A percentile compares a stretch with the other conserved stretches of the same genome.
These are phyloP conservation scores for Pyrus communis DNA, from an alignment of 306 rosid genomes.

Conservation along the genomic window DNA sequence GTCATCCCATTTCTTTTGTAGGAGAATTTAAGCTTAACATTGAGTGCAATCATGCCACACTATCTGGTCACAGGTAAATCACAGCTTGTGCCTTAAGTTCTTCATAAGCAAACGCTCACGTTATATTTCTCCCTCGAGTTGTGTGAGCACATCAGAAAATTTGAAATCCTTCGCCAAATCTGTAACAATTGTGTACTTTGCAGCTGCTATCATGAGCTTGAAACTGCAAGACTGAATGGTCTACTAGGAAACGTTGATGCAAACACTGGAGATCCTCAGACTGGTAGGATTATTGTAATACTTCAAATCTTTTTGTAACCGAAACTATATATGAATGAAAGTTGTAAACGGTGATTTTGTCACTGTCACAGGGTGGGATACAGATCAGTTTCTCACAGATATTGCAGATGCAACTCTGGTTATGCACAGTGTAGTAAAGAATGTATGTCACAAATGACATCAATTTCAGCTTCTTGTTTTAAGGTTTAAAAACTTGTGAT, in stretches of 20 bases:
- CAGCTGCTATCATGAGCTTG: slow-evolving; percentile 95
- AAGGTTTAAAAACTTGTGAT: background rate
- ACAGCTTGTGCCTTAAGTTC: background rate
- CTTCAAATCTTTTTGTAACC: background rate
- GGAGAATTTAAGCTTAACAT: slow-evolving; percentile 90
- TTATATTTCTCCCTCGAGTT: slow-evolving; percentile 1
- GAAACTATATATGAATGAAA: background rate
- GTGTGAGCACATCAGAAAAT: background rate
- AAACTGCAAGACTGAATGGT: slow-evolving; percentile 90
- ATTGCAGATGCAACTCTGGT: slow-evolving; percentile 80
- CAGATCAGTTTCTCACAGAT: slow-evolving; percentile 90
- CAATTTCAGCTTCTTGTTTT: background rate
- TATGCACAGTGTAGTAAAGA: slow-evolving; percentile 76
- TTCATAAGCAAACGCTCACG: background rate
- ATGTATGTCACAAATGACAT: slow-evolving; percentile 33
- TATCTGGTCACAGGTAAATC: slow-evolving; percentile 90
- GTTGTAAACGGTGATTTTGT: background rate
- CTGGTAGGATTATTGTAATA: slow-evolving; percentile 34
- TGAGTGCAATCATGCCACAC: slow-evolving; percentile 95
- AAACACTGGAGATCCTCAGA: slow-evolving; percentile 93
- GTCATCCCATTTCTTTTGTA: slow-evolving; percentile 26
- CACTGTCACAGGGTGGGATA: slow-evolving; percentile 75
- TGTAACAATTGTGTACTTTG: background rate
- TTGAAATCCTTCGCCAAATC: background rate
- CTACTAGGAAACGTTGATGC: slow-evolving; percentile 88